Percentiles rank a stretch among this genome's conserved stretches.
Conservation (phyloP, 2,329 filamentous ascomycete genomes). For the Ophiocordyceps camponoti-leonardi region DNA sequence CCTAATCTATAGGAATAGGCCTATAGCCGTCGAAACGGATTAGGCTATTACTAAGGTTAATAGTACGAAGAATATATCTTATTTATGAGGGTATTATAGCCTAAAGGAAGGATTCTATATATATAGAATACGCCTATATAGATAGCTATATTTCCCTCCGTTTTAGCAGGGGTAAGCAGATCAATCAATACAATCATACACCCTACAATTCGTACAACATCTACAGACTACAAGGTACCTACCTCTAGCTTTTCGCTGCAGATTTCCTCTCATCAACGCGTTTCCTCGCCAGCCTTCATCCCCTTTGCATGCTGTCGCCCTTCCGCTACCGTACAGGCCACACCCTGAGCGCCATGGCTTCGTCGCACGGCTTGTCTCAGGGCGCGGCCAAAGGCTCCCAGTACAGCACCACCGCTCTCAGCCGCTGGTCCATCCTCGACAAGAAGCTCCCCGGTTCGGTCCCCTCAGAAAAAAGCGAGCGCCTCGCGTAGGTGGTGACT, state of each 20-base stretch:
- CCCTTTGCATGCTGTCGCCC: slow-evolving; percentile 9
- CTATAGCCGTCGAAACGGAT: no score
- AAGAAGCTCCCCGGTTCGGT: slow-evolving; percentile 49
- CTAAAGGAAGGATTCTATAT: no score
- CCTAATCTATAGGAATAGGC: no score
- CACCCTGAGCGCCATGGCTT: slow-evolving; percentile 19
- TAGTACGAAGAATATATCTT: no score
- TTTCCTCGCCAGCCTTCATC: background rate
- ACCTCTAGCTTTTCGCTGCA: background rate
- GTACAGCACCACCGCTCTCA: slow-evolving; percentile 54
- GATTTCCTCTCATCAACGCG: background rate
- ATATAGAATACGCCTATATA: no score
- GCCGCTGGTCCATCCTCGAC: slow-evolving; percentile 68
- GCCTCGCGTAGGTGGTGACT: background rate
- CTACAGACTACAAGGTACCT: no score
- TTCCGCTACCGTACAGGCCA: slow-evolving; percentile 7
- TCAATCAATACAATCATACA: no score
- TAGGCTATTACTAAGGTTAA: no score
- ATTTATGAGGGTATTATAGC: no score
- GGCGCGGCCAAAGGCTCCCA: slow-evolving; percentile 14
- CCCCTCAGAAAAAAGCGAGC: slow-evolving; percentile 1
- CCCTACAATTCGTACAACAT: no score
- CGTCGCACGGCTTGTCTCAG: slow-evolving; percentile 20
- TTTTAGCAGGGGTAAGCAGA: no score
- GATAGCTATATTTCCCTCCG: no score